phyloP scores from a whole-genome alignment of 371 early-diverging fungal genomes.

The Batkoa obscura region DNA sequence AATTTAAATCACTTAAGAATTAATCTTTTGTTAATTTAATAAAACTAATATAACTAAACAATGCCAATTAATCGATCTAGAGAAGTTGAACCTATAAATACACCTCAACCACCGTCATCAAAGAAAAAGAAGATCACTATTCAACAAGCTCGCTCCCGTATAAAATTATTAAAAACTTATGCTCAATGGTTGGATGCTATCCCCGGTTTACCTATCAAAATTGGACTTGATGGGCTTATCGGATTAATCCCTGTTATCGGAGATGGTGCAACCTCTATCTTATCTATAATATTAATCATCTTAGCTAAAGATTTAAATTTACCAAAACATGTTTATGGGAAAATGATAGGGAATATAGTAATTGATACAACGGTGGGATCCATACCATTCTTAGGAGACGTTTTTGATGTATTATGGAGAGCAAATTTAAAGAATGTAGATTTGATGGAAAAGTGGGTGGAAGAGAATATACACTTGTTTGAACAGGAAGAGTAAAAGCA shows the following conservation, averaged over 20 bases:
- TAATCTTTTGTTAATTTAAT: too few species aligned
- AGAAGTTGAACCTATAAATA: too few species aligned
- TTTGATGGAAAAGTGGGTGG: slow-evolving; percentile 8
- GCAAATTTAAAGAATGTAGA: slow-evolving; percentile 8
- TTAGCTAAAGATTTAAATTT: not conserved
- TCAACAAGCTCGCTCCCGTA: not conserved
- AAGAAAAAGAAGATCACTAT: too few species aligned
- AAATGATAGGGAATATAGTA: not conserved
- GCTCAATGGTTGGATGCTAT: slow-evolving; percentile 8
- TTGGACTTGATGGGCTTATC: slow-evolving; percentile 9
- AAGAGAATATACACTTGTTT: slow-evolving; percentile 4
- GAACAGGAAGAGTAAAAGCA: not conserved
- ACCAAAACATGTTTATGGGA: not conserved
- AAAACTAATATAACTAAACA: too few species aligned
- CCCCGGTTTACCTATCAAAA: slow-evolving; percentile 5
- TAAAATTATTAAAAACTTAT: not conserved
- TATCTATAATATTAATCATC: not conserved
- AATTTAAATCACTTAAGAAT: too few species aligned
- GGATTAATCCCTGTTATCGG: slow-evolving; percentile 10
- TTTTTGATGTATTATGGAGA: slow-evolving; percentile 9
- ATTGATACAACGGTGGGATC: slow-evolving; percentile 7
- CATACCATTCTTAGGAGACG: slow-evolving; percentile 8
- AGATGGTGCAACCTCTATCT: not conserved
- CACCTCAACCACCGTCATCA: too few species aligned
- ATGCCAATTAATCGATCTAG: too few species aligned